Percentiles rank a stretch among this genome's conserved stretches.
These are phyloP conservation scores for Ophiostoma ulmi DNA, from an alignment of 2,329 filamentous ascomycete species.

Conservation along the genomic window DNA sequence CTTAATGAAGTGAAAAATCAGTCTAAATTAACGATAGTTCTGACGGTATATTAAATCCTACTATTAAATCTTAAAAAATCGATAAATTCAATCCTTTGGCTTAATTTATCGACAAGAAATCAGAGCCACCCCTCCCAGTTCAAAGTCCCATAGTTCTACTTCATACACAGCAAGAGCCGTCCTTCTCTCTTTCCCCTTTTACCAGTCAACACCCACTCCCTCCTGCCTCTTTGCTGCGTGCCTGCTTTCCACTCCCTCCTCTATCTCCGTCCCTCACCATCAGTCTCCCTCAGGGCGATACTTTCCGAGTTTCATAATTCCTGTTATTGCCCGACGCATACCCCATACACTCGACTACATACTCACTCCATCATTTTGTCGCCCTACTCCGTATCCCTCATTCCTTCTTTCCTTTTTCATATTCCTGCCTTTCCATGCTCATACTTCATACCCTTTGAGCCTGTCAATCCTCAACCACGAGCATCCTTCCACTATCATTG, in stretches of 20 bases:
- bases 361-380: background rate
- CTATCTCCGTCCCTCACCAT: background rate
- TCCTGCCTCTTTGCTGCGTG: background rate
- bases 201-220: background rate
- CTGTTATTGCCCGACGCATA: slow-evolving; percentile 10
- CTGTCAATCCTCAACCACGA: background rate
- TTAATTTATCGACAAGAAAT: background rate
- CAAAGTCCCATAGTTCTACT: background rate
- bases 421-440: background rate
- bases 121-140: background rate
- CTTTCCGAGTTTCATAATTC: slow-evolving; percentile 15
- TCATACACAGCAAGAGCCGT: background rate
- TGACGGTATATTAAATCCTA: background rate
- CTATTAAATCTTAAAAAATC: background rate
- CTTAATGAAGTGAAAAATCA: background rate
- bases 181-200: slow-evolving; percentile 12
- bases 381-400: background rate
- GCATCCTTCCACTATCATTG: background rate
- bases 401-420: background rate
- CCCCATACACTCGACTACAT: background rate
- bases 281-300: slow-evolving; percentile 4
- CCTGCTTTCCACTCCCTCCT: background rate
- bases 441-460: background rate
- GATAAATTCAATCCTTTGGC: background rate
- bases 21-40: background rate